Percentiles rank a stretch among this genome's conserved stretches.
Conservation (phyloP, 179 eudicot species). For the Spergularia azorica region DNA sequence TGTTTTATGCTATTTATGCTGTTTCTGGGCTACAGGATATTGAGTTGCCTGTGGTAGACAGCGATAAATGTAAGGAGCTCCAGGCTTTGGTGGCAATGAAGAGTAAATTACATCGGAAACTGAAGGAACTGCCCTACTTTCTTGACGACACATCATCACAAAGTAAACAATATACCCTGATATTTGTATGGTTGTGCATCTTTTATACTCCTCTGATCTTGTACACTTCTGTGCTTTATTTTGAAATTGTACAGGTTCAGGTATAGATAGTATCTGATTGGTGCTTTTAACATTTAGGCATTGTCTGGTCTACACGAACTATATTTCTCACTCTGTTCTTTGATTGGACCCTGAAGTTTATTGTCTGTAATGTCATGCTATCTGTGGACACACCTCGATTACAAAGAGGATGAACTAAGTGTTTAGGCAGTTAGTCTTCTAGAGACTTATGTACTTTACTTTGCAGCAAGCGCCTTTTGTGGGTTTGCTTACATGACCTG, state of each 20-base stretch:
- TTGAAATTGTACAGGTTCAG: not conserved
- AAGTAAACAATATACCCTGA: conserved; percentile 11
- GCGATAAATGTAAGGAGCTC: conserved; percentile 14
- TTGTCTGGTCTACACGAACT: too few relatives aligned
- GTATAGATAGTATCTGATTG: too few relatives aligned
- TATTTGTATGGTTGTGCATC: not conserved
- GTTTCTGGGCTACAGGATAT: conserved; percentile 25
- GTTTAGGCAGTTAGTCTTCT: too few relatives aligned
- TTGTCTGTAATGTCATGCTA: too few relatives aligned
- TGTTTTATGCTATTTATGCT: conserved; percentile 5
- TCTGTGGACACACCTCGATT: too few relatives aligned
- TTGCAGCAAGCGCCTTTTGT: too few relatives aligned
- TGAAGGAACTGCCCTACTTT: conserved; percentile 22
- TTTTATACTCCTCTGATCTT: not conserved
- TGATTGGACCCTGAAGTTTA: too few relatives aligned
- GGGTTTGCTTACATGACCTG: too few relatives aligned
- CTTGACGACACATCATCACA: conserved; percentile 26
- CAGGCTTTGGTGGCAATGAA: conserved; percentile 12
- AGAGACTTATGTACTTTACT: too few relatives aligned
- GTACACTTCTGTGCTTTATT: not conserved
- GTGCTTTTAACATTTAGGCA: too few relatives aligned
- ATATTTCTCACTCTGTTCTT: too few relatives aligned
- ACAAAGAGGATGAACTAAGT: too few relatives aligned
- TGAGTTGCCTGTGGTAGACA: conserved; percentile 27
- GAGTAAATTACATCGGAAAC: conserved; percentile 13